Evolutionary conservation across 179 eudicot genomes (phyloP), one percentile per base, ranked within the genome.

Genomic region (Vitellaria paradoxa): DNA sequence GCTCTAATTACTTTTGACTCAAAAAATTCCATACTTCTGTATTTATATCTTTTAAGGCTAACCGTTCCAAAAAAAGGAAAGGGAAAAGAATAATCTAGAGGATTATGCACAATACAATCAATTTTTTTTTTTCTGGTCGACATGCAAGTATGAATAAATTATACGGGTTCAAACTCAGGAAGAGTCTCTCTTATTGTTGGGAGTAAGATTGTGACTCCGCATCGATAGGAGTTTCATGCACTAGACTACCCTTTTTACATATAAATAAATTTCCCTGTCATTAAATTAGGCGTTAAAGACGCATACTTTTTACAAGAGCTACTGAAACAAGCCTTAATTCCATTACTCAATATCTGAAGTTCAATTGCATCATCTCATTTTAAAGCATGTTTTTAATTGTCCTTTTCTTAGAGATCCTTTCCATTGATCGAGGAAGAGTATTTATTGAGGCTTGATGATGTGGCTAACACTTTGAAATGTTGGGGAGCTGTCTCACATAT

Each of bases 401-500:
- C 45, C 56, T 75, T 74, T 46, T 62, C 67, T 26, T 81, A 96
- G 99, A 91, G 91, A 87, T 96, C 97, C 21, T 93, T 96, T 74
- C 99, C 99, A 4, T 78, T 95, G 75, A 95, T 91, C 0, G 99
- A 95, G 84, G 99, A 93, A 81, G 99, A 95, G 81, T 95, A 95
- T 84, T 81, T 95, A 76, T 76, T 89, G 87, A 89, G 99, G 88
- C 97, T 95, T 66, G 99, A 95, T 81, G 98, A 93, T 77, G 98
- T 95, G 70, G 99, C 99, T 70, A 95, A 91, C 82, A 85, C 84
- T 24, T 85, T 95, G 84, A 95, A 85, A 84, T 96, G 98, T 77
- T 96, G 99, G 99, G 99, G 98, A 76, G 99, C 98, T 65, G 99
- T 93, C 73, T 93, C 99, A 68, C 99, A 96, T 86, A 86, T 96